Percentiles rank a stretch among this genome's conserved stretches.
These are phyloP conservation scores for Tolypocladium inflatum DNA, from an alignment of 2,329 filamentous ascomycete genomes.

Conservation along the genomic window DNA sequence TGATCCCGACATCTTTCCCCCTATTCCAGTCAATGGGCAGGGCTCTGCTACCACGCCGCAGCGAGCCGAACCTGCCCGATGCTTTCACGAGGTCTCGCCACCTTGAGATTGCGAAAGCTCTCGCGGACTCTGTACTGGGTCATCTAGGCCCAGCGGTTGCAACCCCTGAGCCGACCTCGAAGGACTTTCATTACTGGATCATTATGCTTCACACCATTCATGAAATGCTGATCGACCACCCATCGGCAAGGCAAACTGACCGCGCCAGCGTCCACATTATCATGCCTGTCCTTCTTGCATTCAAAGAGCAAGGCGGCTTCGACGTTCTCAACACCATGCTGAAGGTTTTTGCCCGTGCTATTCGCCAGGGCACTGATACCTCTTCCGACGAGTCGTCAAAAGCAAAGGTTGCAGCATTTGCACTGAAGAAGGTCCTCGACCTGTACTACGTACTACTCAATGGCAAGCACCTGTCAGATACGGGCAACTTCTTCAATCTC, in stretches of 20 bases:
- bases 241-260: constrained; percentile 37
- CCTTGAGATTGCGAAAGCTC: constrained; percentile 47
- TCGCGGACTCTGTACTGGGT: constrained; percentile 61
- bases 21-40: constrained; percentile 84
- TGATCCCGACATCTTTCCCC: constrained; percentile 71
- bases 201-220: constrained; percentile 70
- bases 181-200: constrained; percentile 73
- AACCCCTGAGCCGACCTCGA: constrained; percentile 37
- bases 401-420: constrained; percentile 41
- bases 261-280: constrained; percentile 45
- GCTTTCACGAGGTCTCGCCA: constrained; percentile 44
- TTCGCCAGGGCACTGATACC: constrained; percentile 25
- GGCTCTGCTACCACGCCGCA: constrained; percentile 63
- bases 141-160: constrained; percentile 47
- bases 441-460: constrained; percentile 71
- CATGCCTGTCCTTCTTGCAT: constrained; percentile 74
- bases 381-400: constrained; percentile 35
- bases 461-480: constrained; percentile 72
- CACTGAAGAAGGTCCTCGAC: constrained; percentile 74
- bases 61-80: constrained; percentile 46
- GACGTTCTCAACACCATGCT: constrained; percentile 64
- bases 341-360: constrained; percentile 44
- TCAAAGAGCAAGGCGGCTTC: constrained; percentile 74
- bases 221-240: constrained; percentile 66
- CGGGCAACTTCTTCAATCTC: constrained; percentile 46